Conservation (phyloP, 352 stramenopile species). For the Thalassiosira sp. region DNA sequence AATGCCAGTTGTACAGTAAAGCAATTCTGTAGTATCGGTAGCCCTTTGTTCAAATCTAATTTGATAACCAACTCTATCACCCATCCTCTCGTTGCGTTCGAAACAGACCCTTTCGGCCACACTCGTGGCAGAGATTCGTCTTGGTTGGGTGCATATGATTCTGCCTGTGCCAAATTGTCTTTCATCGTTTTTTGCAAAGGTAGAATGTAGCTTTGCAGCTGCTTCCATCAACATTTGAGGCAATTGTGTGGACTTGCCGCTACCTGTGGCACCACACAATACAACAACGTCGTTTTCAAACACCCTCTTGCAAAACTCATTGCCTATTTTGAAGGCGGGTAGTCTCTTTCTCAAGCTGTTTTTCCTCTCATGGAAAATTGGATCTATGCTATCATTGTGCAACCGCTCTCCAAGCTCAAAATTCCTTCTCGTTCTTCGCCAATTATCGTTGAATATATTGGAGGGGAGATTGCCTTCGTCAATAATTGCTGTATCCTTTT, state of each 20-base stretch:
- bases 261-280: slow-evolving; percentile 29
- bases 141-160: slow-evolving; percentile 88
- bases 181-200: slow-evolving; percentile 75
- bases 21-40: neutral
- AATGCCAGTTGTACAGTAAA: slow-evolving; percentile 65
- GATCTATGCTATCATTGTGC: too few species aligned
- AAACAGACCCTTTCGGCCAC: slow-evolving; percentile 88
- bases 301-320: too few species aligned
- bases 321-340: too few species aligned
- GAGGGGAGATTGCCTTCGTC: too few species aligned
- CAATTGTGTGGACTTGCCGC: slow-evolving; percentile 86
- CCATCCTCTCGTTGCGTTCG: slow-evolving; percentile 72
- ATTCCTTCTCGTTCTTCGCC: too few species aligned
- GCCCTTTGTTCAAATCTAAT: slow-evolving; percentile 88
- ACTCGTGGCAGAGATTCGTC: slow-evolving; percentile 89
- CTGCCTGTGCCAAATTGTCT: too few species aligned
- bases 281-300: too few species aligned
- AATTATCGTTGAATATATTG: too few species aligned
- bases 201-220: neutral
- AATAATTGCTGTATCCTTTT: too few species aligned
- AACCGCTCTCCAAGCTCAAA: too few species aligned
- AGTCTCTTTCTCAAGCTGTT: too few species aligned
- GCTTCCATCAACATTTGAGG: slow-evolving; percentile 88
- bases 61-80: slow-evolving; percentile 87
- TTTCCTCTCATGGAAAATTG: too few species aligned